Evolutionary conservation across 1,284 basidiomycete genomes (phyloP), one percentile per base, ranked within the genome.

Genomic region (Trichosporon asahii): DNA sequence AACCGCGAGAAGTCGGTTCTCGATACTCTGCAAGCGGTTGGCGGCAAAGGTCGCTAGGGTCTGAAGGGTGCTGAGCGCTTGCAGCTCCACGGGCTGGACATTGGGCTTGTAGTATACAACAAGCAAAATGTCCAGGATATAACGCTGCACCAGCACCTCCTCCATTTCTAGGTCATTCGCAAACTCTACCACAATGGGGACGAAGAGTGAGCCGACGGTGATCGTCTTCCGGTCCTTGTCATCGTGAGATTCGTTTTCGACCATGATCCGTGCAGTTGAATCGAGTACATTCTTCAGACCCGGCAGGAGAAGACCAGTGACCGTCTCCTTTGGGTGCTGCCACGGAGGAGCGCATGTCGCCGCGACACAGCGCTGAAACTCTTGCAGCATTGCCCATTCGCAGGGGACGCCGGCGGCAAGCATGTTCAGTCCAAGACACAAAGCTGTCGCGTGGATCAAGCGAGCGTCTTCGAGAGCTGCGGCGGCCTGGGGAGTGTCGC

Each of bases 61-160:
- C 46, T 78, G 75, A 0, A 81, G 60, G 0, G 79, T 70, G 2
- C 70, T 70, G 23, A 78, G 60, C 0, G 79, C 76, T 1, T 76
- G 68, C 8, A 80, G 72, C 69, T 81, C 77, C 27, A 80, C 76
- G 2, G 74, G 66, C 14, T 70, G 57, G 1, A 77, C 70, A 40
- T 78, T 76, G 68, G 80, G 80, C 76, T 82, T 82, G 76, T 78
- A 80, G 66, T 79, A 79, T 6, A 76, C 76, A 2, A 78, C 74
- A 57, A 79, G 71, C 6, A 80, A 55, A 25, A 78, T 76, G 65
- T 82, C 81, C 25, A 82, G 71, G 25, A 81, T 49, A 35, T 68
- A 67, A 25, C 77, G 74, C 69, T 81, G 77, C 0, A 72, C 70
- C 4, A 75, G 31, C 44, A 73, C 74, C 35, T 78, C 76, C 65